Evolutionary conservation across 164 flowering plant genomes (phyloP).

Genomic region (Kalanchoe fedtschenkoi): DNA sequence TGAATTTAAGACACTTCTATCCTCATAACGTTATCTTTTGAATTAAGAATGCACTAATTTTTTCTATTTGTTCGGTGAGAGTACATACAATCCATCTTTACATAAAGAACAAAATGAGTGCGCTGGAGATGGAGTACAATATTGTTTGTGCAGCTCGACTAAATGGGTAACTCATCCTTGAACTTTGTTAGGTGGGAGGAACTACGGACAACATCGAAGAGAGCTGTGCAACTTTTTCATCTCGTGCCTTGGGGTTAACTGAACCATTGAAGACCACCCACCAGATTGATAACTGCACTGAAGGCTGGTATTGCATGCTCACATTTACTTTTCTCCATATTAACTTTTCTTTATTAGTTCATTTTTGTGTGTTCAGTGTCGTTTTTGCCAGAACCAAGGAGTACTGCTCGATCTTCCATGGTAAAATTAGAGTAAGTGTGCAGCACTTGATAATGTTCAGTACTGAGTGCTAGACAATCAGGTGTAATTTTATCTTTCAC

Average conservation of each 20-base stretch:
- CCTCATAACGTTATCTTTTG: not conserved
- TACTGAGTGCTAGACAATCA: not conserved
- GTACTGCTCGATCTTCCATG: constrained; percentile 84
- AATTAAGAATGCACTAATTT: not conserved
- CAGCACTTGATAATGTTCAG: not conserved
- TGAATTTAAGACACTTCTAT: not conserved
- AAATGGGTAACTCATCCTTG: not conserved
- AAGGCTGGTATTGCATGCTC: constrained; percentile 59
- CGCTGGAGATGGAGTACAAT: not conserved
- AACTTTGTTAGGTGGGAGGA: constrained; percentile 71
- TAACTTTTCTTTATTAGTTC: not conserved
- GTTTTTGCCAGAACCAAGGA: constrained; percentile 80
- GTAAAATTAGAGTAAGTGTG: constrained; percentile 67
- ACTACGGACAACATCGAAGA: constrained; percentile 90
- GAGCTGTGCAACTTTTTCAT: constrained; percentile 80
- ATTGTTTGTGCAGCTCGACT: not conserved
- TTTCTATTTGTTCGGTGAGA: not conserved
- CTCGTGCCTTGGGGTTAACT: constrained; percentile 74
- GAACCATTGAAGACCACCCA: constrained; percentile 72
- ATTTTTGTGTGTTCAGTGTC: constrained; percentile 45
- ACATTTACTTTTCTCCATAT: not conserved
- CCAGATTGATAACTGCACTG: constrained; percentile 96
- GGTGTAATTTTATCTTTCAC: not conserved
- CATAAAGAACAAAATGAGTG: not conserved
- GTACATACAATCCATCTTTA: not conserved